These are phyloP conservation scores for Exophiala spinifera DNA, from an alignment of 2,329 filamentous ascomycete species.

Conservation along the genomic window DNA sequence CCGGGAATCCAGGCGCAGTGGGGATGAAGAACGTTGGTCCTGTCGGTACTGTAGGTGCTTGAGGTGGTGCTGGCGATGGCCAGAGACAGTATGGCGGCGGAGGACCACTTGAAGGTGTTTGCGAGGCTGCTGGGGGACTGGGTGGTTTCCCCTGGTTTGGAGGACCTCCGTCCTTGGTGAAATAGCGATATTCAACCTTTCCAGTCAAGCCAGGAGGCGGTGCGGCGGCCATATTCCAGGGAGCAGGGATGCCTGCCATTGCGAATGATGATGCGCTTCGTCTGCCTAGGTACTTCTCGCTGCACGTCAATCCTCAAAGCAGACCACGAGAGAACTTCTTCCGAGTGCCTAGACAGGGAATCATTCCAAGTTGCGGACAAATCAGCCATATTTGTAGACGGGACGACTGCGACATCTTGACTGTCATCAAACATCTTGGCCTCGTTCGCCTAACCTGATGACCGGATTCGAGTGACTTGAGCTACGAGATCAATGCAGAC, in stretches of 20 bases:
- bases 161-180: constrained; percentile 33
- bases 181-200: constrained; percentile 27
- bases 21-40: constrained; percentile 8
- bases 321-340: background rate
- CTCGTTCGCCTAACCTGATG: background rate
- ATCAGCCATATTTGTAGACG: background rate
- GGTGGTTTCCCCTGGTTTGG: constrained; percentile 35
- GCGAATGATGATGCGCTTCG: constrained; percentile 38
- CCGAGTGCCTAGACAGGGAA: background rate
- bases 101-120: background rate
- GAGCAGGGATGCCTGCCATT: constrained; percentile 34
- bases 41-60: background rate
- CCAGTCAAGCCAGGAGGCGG: constrained; percentile 20
- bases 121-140: constrained; percentile 10
- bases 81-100: constrained; percentile 14
- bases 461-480: background rate
- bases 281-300: background rate
- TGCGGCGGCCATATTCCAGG: constrained; percentile 5
- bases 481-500: background rate
- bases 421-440: background rate
- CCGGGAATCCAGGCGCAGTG: constrained; percentile 17
- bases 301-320: no score
- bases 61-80: constrained; percentile 5
- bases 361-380: background rate
- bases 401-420: background rate